Percentiles rank a stretch among this genome's conserved stretches.
Evolutionary conservation across 2,329 filamentous ascomycete species (phyloP).

Genomic region (Diaporthe helianthi): DNA sequence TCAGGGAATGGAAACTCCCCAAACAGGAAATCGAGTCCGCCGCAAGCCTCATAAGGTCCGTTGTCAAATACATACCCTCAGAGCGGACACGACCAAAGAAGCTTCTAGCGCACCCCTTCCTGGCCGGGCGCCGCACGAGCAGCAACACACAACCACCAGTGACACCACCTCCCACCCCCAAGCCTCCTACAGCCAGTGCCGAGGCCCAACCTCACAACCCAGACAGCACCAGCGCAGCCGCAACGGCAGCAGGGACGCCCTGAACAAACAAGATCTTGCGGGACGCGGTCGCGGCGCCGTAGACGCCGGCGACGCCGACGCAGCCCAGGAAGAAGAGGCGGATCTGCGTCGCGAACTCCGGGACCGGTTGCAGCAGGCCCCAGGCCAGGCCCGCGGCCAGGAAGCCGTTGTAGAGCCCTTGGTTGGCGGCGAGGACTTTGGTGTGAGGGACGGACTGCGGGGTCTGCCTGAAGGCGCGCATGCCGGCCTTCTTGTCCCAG

Average conservation of each 20-base stretch:
- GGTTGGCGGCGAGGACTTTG: constrained; percentile 54
- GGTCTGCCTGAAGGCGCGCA: constrained; percentile 51
- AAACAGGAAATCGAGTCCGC: not conserved
- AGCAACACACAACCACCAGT: too few species aligned
- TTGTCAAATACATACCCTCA: not conserved
- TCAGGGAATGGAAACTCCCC: not conserved
- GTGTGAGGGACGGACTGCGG: constrained; percentile 55
- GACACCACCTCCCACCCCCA: not conserved
- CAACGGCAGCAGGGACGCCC: constrained; percentile 45
- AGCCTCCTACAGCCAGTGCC: not conserved
- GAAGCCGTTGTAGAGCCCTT: constrained; percentile 61
- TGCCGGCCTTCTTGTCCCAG: constrained; percentile 55
- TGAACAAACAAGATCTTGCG: constrained; percentile 53
- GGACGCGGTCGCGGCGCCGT: constrained; percentile 51
- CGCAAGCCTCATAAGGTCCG: not conserved
- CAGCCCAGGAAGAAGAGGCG: constrained; percentile 56
- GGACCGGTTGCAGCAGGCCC: constrained; percentile 53
- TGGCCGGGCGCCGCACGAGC: not conserved
- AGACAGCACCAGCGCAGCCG: constrained; percentile 6
- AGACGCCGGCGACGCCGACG: constrained; percentile 52
- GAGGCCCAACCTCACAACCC: not conserved
- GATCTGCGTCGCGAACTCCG: constrained; percentile 51
- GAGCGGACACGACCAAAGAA: not conserved
- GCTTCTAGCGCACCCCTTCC: not conserved
- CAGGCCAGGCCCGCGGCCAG: constrained; percentile 57